Evolutionary conservation across 2,329 filamentous ascomycete genomes (phyloP), one percentile per base, ranked within the genome.

Genomic region (Fusarium temperatum): DNA sequence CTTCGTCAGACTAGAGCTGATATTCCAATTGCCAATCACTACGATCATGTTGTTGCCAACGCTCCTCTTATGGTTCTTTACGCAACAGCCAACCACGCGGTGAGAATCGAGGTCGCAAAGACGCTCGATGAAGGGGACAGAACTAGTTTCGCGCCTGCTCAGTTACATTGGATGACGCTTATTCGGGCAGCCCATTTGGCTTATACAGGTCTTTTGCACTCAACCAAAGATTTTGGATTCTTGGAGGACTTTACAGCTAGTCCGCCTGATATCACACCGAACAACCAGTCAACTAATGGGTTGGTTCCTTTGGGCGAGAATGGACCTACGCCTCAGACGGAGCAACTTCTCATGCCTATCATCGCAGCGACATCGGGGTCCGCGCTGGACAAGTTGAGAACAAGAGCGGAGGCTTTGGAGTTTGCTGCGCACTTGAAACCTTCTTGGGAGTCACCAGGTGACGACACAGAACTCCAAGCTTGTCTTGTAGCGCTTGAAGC

Each of bases 41-140:
- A 83, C 24, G 73, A 72, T 4, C 68, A 68, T 8, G 71, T 77
- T 7, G 45, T 77, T 5, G 70, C 75, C 0, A 75, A 84, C 57
- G 82, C 83, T 0, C 80, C 83, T 1, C 68, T 85, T 15, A 85
- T 85, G 84, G 82, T 83, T 8, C 77, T 85, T 30, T 85, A 84
- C 24, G 82, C 79, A 0, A 83, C 81, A 0, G 82, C 80, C 0
- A 84, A 79, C 42, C 83, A 85, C 42, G 78, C 73, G 18, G 73
- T 82, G 14, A 80, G 83, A 3, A 81, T 85, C 5, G 77, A 78
- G 26, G 70, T 85, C 8, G 74, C 79, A 1, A 74, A 76, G 24
- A 71, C 70, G 6, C 76, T 82, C 6, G 80, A 11, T 2, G 15
- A 20, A 10, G 39, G 60, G 0, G 55, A 50, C 1, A 36, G 56